Conservation (phyloP, 2,329 filamentous ascomycete species). For the Botrytis elliptica region DNA sequence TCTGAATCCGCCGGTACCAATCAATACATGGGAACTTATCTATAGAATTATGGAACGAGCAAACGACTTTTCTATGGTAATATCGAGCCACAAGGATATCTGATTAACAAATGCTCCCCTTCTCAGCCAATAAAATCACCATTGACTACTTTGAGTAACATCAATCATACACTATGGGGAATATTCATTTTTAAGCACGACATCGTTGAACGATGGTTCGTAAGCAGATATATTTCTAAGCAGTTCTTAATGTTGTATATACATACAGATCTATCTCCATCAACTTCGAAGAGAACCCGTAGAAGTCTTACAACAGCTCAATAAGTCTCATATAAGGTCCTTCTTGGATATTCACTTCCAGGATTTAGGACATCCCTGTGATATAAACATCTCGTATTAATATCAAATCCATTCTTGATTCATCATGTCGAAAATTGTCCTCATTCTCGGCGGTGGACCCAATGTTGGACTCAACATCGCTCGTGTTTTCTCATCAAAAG, state of each 20-base stretch:
- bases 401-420: not conserved
- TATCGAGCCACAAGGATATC: not conserved
- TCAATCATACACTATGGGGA: not conserved
- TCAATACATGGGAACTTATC: not conserved
- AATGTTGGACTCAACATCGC: constrained; percentile 42
- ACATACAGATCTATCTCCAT: not conserved
- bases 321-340: not conserved
- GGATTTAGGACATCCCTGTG: too few species aligned
- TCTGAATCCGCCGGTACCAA: not conserved
- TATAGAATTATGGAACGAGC: not conserved
- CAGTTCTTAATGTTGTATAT: not conserved
- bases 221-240: not conserved
- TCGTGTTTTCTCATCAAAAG: constrained; percentile 41
- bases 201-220: not conserved
- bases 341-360: not conserved
- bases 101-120: not conserved
- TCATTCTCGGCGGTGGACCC: constrained; percentile 46
- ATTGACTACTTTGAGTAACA: not conserved
- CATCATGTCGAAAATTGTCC: constrained; percentile 26
- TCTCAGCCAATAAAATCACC: not conserved
- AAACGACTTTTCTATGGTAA: not conserved
- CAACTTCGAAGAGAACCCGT: not conserved
- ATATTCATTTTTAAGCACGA: not conserved
- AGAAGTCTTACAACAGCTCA: not conserved
- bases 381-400: not conserved